Evolutionary conservation across 257 asterid species (phyloP).

Genomic region (Plantago elongata): DNA sequence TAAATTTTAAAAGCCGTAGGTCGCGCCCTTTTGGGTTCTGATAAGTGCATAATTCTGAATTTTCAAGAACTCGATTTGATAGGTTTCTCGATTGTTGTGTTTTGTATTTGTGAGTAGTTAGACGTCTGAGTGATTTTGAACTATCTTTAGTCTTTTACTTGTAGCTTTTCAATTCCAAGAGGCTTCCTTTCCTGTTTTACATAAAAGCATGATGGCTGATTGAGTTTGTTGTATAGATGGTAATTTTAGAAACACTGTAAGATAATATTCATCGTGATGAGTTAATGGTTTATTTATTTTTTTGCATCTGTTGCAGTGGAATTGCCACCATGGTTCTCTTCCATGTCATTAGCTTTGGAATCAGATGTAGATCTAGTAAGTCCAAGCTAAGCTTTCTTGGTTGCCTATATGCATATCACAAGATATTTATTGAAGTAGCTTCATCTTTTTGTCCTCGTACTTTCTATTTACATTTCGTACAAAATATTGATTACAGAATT

Average conservation of each 20-base stretch:
- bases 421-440: neutral
- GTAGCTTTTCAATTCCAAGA: neutral
- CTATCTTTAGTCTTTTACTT: neutral
- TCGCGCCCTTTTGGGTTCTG: no score
- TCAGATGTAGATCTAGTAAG: conserved; percentile 73
- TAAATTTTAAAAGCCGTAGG: no score
- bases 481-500: conserved; percentile 41
- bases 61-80: neutral
- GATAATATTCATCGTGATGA: conserved; percentile 10
- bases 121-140: neutral
- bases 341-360: conserved; percentile 61
- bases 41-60: neutral
- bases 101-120: neutral
- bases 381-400: conserved; percentile 19
- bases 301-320: conserved; percentile 60
- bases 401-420: conserved; percentile 2
- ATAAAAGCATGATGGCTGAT: neutral
- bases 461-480: conserved; percentile 11
- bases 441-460: neutral
- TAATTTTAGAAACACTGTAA: neutral
- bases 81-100: neutral
- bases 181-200: neutral
- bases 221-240: neutral
- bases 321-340: conserved; percentile 88
- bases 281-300: neutral